A percentile compares a stretch with the other conserved stretches of the same genome.
Conservation (phyloP, 2,329 filamentous ascomycete species). For the Penicillium sp. region DNA sequence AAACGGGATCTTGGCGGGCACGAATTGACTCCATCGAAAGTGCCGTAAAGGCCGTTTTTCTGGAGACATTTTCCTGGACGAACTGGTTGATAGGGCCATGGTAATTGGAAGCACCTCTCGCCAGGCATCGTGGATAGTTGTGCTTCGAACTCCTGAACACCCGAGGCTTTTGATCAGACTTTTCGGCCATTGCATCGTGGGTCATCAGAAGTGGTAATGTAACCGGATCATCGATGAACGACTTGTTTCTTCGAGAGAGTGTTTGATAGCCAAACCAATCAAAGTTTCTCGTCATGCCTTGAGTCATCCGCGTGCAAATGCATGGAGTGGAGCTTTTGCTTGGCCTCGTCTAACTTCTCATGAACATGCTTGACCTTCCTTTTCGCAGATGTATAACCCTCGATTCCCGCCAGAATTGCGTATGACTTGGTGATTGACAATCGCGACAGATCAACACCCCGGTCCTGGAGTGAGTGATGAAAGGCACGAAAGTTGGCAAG, state of each 20-base stretch:
- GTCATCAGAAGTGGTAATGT: no score
- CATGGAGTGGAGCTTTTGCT: conserved; percentile 11
- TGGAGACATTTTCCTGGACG: not conserved
- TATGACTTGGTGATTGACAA: conserved; percentile 82
- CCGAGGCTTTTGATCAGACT: no score
- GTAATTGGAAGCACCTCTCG: no score
- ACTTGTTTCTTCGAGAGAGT: no score
- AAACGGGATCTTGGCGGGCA: not conserved
- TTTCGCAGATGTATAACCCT: conserved; percentile 73
- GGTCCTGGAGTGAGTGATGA: conserved; percentile 69
- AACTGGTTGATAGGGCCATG: no score
- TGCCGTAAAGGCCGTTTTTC: not conserved
- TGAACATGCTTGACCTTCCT: conserved; percentile 23
- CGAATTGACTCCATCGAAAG: not conserved
- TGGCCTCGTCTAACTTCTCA: conserved; percentile 23
- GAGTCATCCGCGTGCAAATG: not conserved
- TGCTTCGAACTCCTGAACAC: no score
- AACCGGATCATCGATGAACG: no score
- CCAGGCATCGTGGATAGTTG: no score
- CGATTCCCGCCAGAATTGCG: conserved; percentile 77
- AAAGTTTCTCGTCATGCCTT: not conserved
- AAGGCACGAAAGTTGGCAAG: conserved; percentile 82
- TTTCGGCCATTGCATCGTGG: no score
- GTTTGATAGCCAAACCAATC: not conserved
- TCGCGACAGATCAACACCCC: conserved; percentile 75